These are phyloP conservation scores for Pythium myriotylum DNA, from an alignment of 352 stramenopile species.

Conservation along the genomic window DNA sequence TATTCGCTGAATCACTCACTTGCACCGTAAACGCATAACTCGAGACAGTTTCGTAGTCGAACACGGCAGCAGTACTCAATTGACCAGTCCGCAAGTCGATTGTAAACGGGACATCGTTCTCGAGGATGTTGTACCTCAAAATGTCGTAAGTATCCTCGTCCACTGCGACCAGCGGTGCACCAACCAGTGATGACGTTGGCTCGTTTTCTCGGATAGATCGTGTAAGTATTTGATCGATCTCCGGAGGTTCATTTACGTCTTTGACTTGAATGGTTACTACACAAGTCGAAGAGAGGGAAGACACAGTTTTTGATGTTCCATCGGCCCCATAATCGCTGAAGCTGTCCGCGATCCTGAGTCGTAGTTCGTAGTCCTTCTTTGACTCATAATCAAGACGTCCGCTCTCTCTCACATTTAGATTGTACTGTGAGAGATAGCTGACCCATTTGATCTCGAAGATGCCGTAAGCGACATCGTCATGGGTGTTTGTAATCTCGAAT, in stretches of 20 bases:
- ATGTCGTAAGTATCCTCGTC: conserved; percentile 29
- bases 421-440: neutral
- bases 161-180: conserved; percentile 9
- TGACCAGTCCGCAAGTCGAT: conserved; percentile 44
- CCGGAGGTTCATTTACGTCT: conserved; percentile 54
- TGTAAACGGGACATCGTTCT: conserved; percentile 32
- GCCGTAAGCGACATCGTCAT: conserved; percentile 17
- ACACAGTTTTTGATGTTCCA: conserved; percentile 24
- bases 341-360: conserved; percentile 27
- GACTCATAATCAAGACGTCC: conserved; percentile 25
- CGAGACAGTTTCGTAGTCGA: conserved; percentile 38
- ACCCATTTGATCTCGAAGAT: conserved; percentile 16
- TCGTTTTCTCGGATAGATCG: conserved; percentile 44
- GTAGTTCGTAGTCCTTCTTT: conserved; percentile 15
- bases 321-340: conserved; percentile 13
- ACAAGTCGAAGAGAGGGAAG: conserved; percentile 46
- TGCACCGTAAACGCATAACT: conserved; percentile 32
- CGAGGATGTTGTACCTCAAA: conserved; percentile 20
- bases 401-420: conserved; percentile 13
- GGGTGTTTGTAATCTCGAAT: conserved; percentile 43
- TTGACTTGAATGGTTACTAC: conserved; percentile 34
- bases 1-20: conserved; percentile 20
- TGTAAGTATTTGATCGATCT: conserved; percentile 27
- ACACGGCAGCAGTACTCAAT: conserved; percentile 26
- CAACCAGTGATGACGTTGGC: conserved; percentile 18